These are phyloP conservation scores for Aphanomyces euteiches DNA, from an alignment of 352 stramenopile species.

Conservation along the genomic window DNA sequence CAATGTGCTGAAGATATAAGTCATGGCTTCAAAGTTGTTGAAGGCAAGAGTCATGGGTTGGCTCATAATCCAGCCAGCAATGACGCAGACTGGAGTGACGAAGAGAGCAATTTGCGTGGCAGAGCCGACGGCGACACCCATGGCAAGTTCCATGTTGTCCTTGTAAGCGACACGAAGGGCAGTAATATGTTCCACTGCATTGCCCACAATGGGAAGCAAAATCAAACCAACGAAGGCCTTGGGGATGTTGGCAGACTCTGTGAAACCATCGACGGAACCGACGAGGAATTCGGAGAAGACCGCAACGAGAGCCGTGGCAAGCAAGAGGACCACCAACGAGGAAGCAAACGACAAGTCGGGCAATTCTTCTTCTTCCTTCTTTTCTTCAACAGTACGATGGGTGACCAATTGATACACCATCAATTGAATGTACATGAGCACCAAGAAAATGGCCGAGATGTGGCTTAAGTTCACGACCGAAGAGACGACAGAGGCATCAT, in stretches of 20 bases:
- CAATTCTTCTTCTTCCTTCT: conserved; percentile 55
- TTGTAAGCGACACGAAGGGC: conserved; percentile 96
- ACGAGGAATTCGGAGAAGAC: conserved; percentile 94
- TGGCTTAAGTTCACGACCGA: conserved; percentile 65
- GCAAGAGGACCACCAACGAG: conserved; percentile 73
- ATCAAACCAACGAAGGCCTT: conserved; percentile 93
- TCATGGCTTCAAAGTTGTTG: conserved; percentile 93
- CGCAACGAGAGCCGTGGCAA: conserved; percentile 88
- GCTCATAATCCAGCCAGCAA: conserved; percentile 93
- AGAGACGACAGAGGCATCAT: conserved; percentile 53
- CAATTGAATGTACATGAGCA: conserved; percentile 93
- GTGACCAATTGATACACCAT: conserved; percentile 95
- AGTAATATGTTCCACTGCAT: conserved; percentile 97
- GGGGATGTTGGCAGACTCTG: conserved; percentile 55
- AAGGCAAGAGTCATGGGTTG: conserved; percentile 96
- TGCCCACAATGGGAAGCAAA: conserved; percentile 95
- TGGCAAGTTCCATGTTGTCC: conserved; percentile 98
- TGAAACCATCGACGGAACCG: conserved; percentile 75
- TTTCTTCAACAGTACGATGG: conserved; percentile 63
- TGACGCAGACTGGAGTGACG: conserved; percentile 92
- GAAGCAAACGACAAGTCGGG: conserved; percentile 74
- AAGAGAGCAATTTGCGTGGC: conserved; percentile 97
- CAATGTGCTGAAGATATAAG: conserved; percentile 95
- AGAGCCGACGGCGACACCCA: conserved; percentile 96
- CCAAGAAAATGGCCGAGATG: conserved; percentile 74